Percentiles rank a stretch among this genome's conserved stretches.
Evolutionary conservation across 31 red algal genomes (phyloP).

Genomic region (Asparagopsis taxiformis): DNA sequence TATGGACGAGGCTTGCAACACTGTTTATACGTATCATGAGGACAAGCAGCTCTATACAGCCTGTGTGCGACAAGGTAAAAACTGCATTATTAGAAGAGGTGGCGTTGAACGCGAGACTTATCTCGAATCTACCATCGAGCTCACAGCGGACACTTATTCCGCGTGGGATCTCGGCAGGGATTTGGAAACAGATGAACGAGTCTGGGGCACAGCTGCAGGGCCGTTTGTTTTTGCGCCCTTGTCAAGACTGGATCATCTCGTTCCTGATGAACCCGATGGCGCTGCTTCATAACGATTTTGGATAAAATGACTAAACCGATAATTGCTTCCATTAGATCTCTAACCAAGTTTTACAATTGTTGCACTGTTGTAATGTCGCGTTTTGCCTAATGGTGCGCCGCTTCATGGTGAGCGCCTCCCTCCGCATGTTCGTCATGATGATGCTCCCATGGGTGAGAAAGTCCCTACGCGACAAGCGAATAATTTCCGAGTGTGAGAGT

Average conservation of each 20-base stretch:
- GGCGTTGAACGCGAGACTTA: slow-evolving; percentile 66
- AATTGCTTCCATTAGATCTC: too few relatives aligned
- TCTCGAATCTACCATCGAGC: slow-evolving; percentile 53
- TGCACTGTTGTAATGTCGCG: too few relatives aligned
- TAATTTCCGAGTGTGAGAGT: too few relatives aligned
- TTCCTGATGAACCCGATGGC: slow-evolving; percentile 49
- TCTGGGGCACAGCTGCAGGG: slow-evolving; percentile 84
- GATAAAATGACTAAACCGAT: too few relatives aligned
- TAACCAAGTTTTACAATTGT: too few relatives aligned
- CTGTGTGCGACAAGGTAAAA: slow-evolving; percentile 67
- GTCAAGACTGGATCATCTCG: slow-evolving; percentile 61
- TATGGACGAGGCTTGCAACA: slow-evolving; percentile 73
- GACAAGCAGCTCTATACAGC: slow-evolving; percentile 38
- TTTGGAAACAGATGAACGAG: slow-evolving; percentile 68
- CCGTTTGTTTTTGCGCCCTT: slow-evolving; percentile 78
- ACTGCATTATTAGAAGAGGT: slow-evolving; percentile 64
- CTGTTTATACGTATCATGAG: slow-evolving; percentile 45
- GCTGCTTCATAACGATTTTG: too few relatives aligned
- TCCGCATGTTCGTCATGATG: slow-evolving; percentile 18
- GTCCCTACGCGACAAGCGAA: slow-evolving; percentile 39
- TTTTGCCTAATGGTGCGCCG: too few relatives aligned
- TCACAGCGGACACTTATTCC: slow-evolving; percentile 46
- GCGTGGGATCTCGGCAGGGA: slow-evolving; percentile 80
- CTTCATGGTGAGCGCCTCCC: slow-evolving; percentile 6
- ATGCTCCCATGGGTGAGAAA: slow-evolving; percentile 59